phyloP scores from a whole-genome alignment of 2,329 filamentous ascomycete species.

The Pseudogymnoascus sp. region DNA sequence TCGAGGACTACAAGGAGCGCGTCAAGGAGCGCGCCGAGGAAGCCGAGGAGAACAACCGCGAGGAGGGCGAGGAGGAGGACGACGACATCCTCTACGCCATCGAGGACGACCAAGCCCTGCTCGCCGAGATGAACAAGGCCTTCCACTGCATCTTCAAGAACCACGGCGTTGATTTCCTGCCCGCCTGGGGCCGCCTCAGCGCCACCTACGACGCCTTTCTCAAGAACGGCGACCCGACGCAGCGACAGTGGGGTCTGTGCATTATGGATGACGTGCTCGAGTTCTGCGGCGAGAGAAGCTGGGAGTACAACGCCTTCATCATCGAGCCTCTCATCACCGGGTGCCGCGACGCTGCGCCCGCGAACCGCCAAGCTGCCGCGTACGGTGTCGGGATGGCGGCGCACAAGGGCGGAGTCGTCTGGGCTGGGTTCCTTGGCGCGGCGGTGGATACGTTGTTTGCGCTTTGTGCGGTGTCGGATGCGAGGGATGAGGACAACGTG shows the following conservation, averaged over 20 bases:
- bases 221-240: constrained; percentile 71
- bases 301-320: constrained; percentile 78
- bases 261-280: constrained; percentile 98
- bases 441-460: constrained; percentile 77
- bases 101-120: constrained; percentile 90
- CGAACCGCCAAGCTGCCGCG: constrained; percentile 89
- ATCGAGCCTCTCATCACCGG: constrained; percentile 79
- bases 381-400: constrained; percentile 95
- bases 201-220: constrained; percentile 81
- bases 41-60: constrained; percentile 59
- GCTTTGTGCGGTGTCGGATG: constrained; percentile 69
- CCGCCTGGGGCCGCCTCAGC: constrained; percentile 78
- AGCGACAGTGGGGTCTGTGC: constrained; percentile 97
- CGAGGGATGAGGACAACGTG: constrained; percentile 83
- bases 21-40: constrained; percentile 80
- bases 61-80: constrained; percentile 83
- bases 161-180: constrained; percentile 75
- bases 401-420: constrained; percentile 78
- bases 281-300: constrained; percentile 86
- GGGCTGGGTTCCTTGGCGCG: constrained; percentile 78
- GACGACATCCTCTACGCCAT: constrained; percentile 85
- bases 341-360: constrained; percentile 75
- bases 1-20: constrained; percentile 87
- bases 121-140: constrained; percentile 99
- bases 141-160: constrained; percentile 99